Evolutionary conservation across 352 stramenopile genomes (phyloP).

Genomic region (Phytophthora megakarya): DNA sequence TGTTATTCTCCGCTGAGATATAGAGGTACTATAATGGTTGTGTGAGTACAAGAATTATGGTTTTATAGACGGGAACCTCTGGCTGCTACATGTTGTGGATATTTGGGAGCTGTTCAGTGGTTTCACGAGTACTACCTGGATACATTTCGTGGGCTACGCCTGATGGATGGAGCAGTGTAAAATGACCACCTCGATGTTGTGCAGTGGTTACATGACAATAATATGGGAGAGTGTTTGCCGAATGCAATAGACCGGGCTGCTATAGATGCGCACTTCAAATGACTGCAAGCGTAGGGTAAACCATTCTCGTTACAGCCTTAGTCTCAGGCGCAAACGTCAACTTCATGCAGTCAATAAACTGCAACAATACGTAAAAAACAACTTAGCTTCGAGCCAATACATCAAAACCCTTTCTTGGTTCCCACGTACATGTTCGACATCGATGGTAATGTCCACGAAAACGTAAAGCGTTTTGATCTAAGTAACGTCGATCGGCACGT

Average conservation of each 20-base stretch:
- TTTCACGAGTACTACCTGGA: background rate
- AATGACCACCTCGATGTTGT: background rate
- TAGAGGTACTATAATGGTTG: background rate
- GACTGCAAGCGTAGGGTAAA: background rate
- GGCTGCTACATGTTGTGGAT: background rate
- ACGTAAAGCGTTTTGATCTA: slow-evolving; percentile 98
- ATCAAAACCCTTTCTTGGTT: background rate
- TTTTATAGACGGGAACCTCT: background rate
- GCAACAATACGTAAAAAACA: slow-evolving; percentile 7
- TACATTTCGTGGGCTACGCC: background rate
- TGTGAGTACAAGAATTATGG: background rate
- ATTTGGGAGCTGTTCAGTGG: background rate
- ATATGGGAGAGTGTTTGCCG: background rate
- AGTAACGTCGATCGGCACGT: slow-evolving; percentile 97
- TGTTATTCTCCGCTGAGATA: too few relatives aligned
- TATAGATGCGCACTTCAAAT: background rate
- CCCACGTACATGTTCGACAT: slow-evolving; percentile 92
- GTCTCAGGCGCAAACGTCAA: slow-evolving; percentile 82
- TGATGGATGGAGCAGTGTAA: background rate
- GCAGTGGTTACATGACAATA: background rate
- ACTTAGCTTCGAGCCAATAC: background rate
- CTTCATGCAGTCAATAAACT: slow-evolving; percentile 96
- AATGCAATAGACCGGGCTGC: background rate
- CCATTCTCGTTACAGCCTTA: slow-evolving; percentile 45
- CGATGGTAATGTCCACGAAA: slow-evolving; percentile 99